Evolutionary conservation across 257 asterid genomes (phyloP).

Genomic region (Ehretia macrophylla): DNA sequence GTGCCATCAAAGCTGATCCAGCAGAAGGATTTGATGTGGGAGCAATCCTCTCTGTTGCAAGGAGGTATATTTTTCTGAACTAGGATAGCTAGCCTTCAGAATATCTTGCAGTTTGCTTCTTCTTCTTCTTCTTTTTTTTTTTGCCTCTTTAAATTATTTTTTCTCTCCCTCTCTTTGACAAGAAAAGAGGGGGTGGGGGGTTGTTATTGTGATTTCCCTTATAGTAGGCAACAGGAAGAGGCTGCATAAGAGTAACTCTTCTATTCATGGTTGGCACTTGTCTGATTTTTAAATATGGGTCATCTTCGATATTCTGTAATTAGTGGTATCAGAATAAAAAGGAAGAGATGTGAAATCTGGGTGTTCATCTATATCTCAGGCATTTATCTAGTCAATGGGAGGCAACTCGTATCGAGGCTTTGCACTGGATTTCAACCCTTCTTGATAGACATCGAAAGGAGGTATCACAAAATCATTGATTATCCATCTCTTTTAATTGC

Average conservation of each 20-base stretch:
- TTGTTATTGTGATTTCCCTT: not conserved
- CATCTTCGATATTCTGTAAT: too few species aligned
- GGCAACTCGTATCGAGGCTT: slow-evolving; percentile 97
- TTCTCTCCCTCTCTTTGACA: too few species aligned
- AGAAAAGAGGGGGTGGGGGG: too few species aligned
- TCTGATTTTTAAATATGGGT: too few species aligned
- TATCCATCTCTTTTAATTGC: not conserved
- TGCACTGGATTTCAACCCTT: slow-evolving; percentile 84
- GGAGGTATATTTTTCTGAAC: slow-evolving; percentile 57
- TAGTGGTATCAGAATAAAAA: not conserved
- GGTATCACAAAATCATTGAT: slow-evolving; percentile 33
- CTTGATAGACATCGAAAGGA: slow-evolving; percentile 64
- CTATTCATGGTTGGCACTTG: too few species aligned
- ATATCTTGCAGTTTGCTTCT: not conserved
- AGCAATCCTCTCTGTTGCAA: slow-evolving; percentile 81
- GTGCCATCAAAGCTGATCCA: slow-evolving; percentile 79
- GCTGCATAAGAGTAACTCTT: too few species aligned
- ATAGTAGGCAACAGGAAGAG: not conserved
- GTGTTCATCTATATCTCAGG: slow-evolving; percentile 40
- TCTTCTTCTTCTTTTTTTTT: too few species aligned
- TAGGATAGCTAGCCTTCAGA: not conserved
- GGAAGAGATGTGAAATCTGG: not conserved
- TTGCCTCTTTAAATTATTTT: too few species aligned
- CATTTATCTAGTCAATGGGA: slow-evolving; percentile 92
- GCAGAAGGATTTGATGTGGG: slow-evolving; percentile 86